A percentile compares a stretch with the other conserved stretches of the same genome.
These are phyloP conservation scores for Cordyceps pruinosa DNA, from an alignment of 2,329 filamentous ascomycete genomes.

Conservation along the genomic window DNA sequence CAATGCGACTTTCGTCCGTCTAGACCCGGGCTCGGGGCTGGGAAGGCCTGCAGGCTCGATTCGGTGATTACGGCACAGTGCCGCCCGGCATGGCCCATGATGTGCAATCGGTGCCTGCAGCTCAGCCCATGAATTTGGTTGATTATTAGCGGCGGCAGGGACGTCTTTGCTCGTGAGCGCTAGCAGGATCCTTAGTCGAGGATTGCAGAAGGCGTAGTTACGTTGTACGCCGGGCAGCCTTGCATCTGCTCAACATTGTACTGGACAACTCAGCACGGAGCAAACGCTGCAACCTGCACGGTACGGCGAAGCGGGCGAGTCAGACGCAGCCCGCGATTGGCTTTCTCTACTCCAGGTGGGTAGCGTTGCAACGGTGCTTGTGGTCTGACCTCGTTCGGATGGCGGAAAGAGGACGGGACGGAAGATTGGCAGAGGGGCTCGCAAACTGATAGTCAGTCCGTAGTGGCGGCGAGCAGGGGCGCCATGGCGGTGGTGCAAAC, in stretches of 20 bases:
- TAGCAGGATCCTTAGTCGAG: not conserved
- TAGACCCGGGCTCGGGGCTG: not conserved
- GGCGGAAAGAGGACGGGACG: not conserved
- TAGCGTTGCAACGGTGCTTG: not conserved
- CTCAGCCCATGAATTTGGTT: not conserved
- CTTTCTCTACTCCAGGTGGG: no score
- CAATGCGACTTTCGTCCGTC: not conserved
- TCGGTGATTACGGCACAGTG: not conserved
- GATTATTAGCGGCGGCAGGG: not conserved
- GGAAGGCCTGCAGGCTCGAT: not conserved
- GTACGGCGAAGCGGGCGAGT: no score
- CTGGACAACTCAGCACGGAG: not conserved
- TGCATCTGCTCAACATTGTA: not conserved
- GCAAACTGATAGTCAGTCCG: not conserved
- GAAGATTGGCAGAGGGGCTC: not conserved
- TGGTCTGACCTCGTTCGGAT: not conserved
- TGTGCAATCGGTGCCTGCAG: conserved; percentile 1
- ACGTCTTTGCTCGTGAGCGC: not conserved
- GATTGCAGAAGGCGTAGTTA: not conserved
- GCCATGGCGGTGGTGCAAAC: no score
- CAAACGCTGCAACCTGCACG: not conserved
- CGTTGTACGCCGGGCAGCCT: not conserved
- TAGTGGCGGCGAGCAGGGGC: no score
- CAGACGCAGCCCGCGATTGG: no score
- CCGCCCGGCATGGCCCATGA: not conserved